Evolutionary conservation across 2,329 filamentous ascomycete species (phyloP).

Genomic region (Penicillium brevicompactum): DNA sequence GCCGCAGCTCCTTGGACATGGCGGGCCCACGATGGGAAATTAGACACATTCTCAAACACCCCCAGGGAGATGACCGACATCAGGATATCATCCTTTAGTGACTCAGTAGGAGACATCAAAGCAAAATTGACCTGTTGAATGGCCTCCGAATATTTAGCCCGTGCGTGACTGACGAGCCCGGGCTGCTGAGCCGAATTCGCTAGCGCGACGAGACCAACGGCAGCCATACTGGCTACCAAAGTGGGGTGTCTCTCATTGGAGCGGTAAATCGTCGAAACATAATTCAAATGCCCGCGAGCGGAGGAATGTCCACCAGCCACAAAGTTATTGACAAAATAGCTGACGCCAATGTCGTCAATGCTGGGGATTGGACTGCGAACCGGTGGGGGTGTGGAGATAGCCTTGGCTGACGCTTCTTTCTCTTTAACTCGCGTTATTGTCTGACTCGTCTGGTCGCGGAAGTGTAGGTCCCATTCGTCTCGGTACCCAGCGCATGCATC

Average conservation of each 20-base stretch:
- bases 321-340: slow-evolving; percentile 28
- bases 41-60: slow-evolving; percentile 29
- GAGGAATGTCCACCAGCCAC: slow-evolving; percentile 16
- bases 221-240: slow-evolving; percentile 27
- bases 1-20: slow-evolving; percentile 30
- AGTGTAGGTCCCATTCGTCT: slow-evolving; percentile 35
- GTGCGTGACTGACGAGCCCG: slow-evolving; percentile 21
- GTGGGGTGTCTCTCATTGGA: slow-evolving; percentile 21
- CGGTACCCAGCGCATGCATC: slow-evolving; percentile 34
- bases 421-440: slow-evolving; percentile 23
- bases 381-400: neutral
- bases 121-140: slow-evolving; percentile 25
- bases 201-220: slow-evolving; percentile 29
- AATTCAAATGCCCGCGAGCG: slow-evolving; percentile 27
- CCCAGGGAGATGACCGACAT: slow-evolving; percentile 32
- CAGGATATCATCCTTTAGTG: slow-evolving; percentile 26
- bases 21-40: slow-evolving; percentile 23
- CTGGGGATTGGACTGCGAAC: slow-evolving; percentile 6
- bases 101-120: slow-evolving; percentile 24
- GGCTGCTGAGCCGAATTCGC: slow-evolving; percentile 25
- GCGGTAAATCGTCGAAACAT: slow-evolving; percentile 19
- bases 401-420: slow-evolving; percentile 1
- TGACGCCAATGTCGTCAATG: slow-evolving; percentile 26
- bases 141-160: slow-evolving; percentile 28
- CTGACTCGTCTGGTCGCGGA: slow-evolving; percentile 30